Evolutionary conservation across 2,329 filamentous ascomycete genomes (phyloP).

Genomic region (Neonectria ditissima): DNA sequence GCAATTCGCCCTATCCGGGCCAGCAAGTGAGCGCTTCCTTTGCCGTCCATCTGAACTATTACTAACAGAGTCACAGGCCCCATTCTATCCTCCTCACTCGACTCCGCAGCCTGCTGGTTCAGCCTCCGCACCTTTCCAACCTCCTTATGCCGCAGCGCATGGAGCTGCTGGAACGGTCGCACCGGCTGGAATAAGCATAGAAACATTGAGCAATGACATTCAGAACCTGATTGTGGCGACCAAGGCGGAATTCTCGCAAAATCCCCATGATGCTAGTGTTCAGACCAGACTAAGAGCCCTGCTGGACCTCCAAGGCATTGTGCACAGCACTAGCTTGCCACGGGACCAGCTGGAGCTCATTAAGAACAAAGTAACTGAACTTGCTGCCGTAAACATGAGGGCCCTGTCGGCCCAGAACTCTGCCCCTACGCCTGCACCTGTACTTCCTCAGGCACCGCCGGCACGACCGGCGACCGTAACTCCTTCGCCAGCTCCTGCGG

Average conservation of each 20-base stretch:
- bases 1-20: constrained; percentile 44
- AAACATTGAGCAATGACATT: constrained; percentile 85
- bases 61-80: constrained; percentile 31
- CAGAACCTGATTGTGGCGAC: constrained; percentile 79
- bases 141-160: constrained; percentile 55
- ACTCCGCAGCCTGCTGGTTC: constrained; percentile 53
- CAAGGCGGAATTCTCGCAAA: constrained; percentile 79
- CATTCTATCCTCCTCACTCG: constrained; percentile 53
- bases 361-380: constrained; percentile 84
- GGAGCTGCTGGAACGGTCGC: constrained; percentile 45
- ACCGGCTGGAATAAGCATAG: constrained; percentile 69
- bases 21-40: constrained; percentile 45
- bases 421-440: constrained; percentile 53
- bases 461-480: constrained; percentile 52
- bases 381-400: constrained; percentile 73
- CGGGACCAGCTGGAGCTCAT: constrained; percentile 86
- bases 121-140: constrained; percentile 56
- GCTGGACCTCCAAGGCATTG: constrained; percentile 79
- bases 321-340: constrained; percentile 82
- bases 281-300: constrained; percentile 86
- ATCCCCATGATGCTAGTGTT: constrained; percentile 79
- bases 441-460: constrained; percentile 47
- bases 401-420: constrained; percentile 58
- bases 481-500: constrained; percentile 47
- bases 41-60: background rate